phyloP scores from a whole-genome alignment of 2,329 filamentous ascomycete species.

The Colletotrichum viniferum region DNA sequence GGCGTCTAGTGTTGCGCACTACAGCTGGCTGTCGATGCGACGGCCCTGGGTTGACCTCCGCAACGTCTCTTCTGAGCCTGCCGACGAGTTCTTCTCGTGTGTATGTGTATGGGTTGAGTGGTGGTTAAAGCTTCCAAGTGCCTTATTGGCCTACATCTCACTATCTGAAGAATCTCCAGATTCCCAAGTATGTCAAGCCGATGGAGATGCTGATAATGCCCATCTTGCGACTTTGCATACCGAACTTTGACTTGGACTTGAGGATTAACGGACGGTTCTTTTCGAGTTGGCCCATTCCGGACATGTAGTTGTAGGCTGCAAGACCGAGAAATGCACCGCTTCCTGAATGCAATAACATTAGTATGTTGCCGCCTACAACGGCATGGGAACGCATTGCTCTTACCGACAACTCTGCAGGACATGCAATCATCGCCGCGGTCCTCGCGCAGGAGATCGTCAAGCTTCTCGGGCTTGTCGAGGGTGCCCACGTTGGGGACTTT shows the following conservation, averaged over 20 bases:
- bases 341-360: slow-evolving; percentile 49
- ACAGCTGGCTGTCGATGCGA: not conserved
- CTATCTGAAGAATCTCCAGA: slow-evolving; percentile 70
- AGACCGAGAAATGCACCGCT: slow-evolving; percentile 77
- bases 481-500: slow-evolving; percentile 55
- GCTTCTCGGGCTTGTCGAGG: slow-evolving; percentile 65
- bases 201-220: slow-evolving; percentile 73
- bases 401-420: slow-evolving; percentile 74
- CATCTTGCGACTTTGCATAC: slow-evolving; percentile 71
- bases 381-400: slow-evolving; percentile 29
- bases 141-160: not conserved
- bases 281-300: slow-evolving; percentile 74
- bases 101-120: not conserved
- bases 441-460: slow-evolving; percentile 60
- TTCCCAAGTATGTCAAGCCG: slow-evolving; percentile 70
- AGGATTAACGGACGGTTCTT: slow-evolving; percentile 69
- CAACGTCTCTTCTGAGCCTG: not conserved
- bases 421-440: slow-evolving; percentile 70
- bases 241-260: slow-evolving; percentile 71
- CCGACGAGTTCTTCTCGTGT: not conserved
- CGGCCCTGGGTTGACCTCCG: not conserved
- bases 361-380: not conserved
- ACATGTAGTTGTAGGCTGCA: slow-evolving; percentile 78
- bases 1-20: not conserved
- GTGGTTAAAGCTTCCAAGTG: not conserved